Evolutionary conservation across 805 yeast genomes (phyloP).

Genomic region (Cephaloascus fragrans): DNA sequence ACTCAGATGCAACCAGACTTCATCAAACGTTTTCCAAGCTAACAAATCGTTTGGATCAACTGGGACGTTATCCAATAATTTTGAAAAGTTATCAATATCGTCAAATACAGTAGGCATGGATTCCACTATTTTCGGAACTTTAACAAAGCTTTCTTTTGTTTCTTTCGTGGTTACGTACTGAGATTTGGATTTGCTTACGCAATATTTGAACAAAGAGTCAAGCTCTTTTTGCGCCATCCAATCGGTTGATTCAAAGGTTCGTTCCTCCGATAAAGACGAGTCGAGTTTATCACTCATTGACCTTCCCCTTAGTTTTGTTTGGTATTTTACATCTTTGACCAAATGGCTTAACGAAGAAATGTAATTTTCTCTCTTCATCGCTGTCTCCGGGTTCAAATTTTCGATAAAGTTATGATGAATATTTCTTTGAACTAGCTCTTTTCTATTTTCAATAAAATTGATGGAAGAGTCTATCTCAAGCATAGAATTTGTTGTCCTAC

Average conservation of each 20-base stretch:
- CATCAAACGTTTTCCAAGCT: neutral
- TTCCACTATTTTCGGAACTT: slow-evolving; percentile 10
- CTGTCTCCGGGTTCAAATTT: slow-evolving; percentile 7
- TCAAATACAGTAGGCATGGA: slow-evolving; percentile 20
- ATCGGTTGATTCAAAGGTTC: slow-evolving; percentile 10
- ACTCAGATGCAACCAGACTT: neutral
- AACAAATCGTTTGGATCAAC: too few relatives aligned
- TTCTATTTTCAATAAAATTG: slow-evolving; percentile 49
- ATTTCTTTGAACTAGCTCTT: slow-evolving; percentile 28
- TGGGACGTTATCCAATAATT: too few relatives aligned
- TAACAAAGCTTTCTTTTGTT: slow-evolving; percentile 9
- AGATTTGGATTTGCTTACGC: slow-evolving; percentile 11
- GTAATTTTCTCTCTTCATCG: slow-evolving; percentile 14
- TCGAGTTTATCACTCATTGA: slow-evolving; percentile 2
- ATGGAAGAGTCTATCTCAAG: slow-evolving; percentile 68
- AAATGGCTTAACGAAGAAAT: slow-evolving; percentile 42
- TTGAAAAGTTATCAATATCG: neutral
- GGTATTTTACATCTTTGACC: slow-evolving; percentile 46
- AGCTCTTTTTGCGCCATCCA: slow-evolving; percentile 37
- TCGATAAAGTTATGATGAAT: slow-evolving; percentile 43
- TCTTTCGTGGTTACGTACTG: slow-evolving; percentile 10
- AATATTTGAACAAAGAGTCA: slow-evolving; percentile 17
- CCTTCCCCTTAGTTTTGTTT: slow-evolving; percentile 32
- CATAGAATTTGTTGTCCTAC: slow-evolving; percentile 51
- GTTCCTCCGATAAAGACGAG: slow-evolving; percentile 6